phyloP scores from a whole-genome alignment of 352 stramenopile genomes.

The Detonula confervacea region DNA sequence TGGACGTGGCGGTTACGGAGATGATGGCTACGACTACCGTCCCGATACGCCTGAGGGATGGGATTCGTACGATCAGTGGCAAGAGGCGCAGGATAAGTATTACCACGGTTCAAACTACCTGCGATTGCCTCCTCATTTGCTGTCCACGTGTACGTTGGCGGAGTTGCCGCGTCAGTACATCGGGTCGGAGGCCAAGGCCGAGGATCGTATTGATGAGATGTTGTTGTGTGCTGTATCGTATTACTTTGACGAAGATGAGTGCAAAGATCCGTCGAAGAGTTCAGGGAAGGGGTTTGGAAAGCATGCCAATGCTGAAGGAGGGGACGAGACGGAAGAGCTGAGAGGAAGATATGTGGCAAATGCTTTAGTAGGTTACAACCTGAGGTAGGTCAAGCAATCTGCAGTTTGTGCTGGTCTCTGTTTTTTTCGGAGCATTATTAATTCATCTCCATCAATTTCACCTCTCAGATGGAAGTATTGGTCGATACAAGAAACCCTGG shows the following conservation, averaged over 20 bases:
- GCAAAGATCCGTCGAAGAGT: conserved; percentile 66
- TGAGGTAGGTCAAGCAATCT: conserved; percentile 27
- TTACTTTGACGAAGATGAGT: conserved; percentile 85
- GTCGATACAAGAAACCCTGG: conserved; percentile 71
- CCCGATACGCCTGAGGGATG: conserved; percentile 43
- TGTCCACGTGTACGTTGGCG: conserved; percentile 62
- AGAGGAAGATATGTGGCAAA: conserved; percentile 71
- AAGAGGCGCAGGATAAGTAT: conserved; percentile 65
- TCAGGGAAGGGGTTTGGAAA: conserved; percentile 58
- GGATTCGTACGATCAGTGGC: conserved; percentile 53
- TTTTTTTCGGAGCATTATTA: too few species aligned
- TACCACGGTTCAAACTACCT: conserved; percentile 81
- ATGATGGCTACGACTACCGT: conserved; percentile 36
- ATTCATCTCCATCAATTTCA: too few species aligned
- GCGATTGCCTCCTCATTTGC: conserved; percentile 73
- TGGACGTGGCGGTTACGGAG: conserved; percentile 36
- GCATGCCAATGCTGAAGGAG: conserved; percentile 64
- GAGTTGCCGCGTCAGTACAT: conserved; percentile 71
- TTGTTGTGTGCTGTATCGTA: conserved; percentile 77
- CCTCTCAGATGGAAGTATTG: conserved; percentile 55
- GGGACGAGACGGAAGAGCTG: conserved; percentile 76
- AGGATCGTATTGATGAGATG: conserved; percentile 62
- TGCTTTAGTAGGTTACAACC: conserved; percentile 75
- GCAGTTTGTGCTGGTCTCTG: too few species aligned
- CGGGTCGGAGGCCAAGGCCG: conserved; percentile 15